A percentile compares a stretch with the other conserved stretches of the same genome.
phyloP scores from a whole-genome alignment of 2,329 filamentous ascomycete genomes.

The Colletotrichum gigasporum region DNA sequence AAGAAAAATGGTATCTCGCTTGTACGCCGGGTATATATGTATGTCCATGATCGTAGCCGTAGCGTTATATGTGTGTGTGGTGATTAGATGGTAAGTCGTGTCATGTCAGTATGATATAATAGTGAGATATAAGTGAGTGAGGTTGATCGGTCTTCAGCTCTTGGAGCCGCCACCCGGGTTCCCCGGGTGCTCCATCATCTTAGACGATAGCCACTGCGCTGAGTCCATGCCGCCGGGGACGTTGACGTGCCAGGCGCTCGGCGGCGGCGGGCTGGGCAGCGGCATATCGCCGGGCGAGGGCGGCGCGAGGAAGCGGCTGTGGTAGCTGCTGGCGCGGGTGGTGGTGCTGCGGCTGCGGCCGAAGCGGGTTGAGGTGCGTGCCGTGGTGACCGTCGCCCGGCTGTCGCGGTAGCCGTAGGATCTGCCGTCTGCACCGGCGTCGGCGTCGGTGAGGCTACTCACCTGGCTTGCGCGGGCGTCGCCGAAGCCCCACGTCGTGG shows the following conservation, averaged over 20 bases:
- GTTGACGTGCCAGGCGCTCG: conserved; percentile 19
- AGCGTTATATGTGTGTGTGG: too few relatives aligned
- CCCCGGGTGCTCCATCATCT: conserved; percentile 19
- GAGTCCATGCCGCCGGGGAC: conserved; percentile 3
- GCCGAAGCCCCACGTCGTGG: not conserved
- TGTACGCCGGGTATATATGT: conserved; percentile 5
- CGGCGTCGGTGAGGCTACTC: not conserved
- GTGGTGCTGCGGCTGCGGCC: conserved; percentile 16
- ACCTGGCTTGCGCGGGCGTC: not conserved
- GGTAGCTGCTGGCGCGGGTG: conserved; percentile 11
- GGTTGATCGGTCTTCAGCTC: not conserved
- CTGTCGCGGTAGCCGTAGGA: not conserved
- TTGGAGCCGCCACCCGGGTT: not conserved
- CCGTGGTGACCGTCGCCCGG: not conserved
- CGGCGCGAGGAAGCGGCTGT: conserved; percentile 19
- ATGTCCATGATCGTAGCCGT: not conserved
- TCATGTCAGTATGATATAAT: too few relatives aligned
- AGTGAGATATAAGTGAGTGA: too few relatives aligned
- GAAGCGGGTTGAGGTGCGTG: conserved; percentile 1
- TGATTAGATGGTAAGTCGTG: too few relatives aligned
- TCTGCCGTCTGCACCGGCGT: not conserved
- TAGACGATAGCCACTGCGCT: conserved; percentile 20
- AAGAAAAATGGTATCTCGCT: not conserved
- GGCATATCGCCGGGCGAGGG: not conserved
- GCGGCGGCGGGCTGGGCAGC: conserved; percentile 8